Conservation (phyloP, 148 eudicot genomes). For the Salicornia ramosissima region DNA sequence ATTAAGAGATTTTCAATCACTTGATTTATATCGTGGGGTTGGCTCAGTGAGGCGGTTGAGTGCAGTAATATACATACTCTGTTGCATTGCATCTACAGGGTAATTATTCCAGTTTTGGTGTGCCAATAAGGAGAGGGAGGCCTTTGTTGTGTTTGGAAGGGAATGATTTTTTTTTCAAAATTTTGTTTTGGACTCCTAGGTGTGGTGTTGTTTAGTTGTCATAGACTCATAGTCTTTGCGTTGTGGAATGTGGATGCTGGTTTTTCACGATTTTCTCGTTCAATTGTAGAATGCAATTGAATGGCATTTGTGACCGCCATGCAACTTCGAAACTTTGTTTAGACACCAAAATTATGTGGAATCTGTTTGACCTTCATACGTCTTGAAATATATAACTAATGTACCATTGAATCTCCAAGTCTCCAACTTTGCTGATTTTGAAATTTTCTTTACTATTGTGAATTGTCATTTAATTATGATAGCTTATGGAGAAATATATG, state of each 20-base stretch:
- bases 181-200: background rate
- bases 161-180: background rate
- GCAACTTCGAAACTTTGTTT: background rate
- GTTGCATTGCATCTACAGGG: background rate
- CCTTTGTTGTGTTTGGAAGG: background rate
- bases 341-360: background rate
- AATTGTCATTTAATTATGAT: background rate
- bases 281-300: background rate
- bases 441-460: background rate
- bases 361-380: background rate
- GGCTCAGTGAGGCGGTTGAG: background rate
- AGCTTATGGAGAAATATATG: conserved; percentile 20
- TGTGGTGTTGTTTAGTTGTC: too few species aligned
- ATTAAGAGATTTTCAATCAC: background rate
- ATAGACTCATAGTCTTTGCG: too few species aligned
- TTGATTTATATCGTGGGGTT: background rate
- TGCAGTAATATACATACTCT: background rate
- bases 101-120: too few species aligned
- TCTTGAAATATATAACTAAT: background rate
- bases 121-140: background rate
- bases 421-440: background rate
- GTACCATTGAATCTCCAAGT: background rate
- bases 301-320: background rate
- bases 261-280: background rate
- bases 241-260: background rate